These are phyloP conservation scores for Thalassiosira exigua DNA, from an alignment of 352 stramenopile genomes.

Conservation along the genomic window DNA sequence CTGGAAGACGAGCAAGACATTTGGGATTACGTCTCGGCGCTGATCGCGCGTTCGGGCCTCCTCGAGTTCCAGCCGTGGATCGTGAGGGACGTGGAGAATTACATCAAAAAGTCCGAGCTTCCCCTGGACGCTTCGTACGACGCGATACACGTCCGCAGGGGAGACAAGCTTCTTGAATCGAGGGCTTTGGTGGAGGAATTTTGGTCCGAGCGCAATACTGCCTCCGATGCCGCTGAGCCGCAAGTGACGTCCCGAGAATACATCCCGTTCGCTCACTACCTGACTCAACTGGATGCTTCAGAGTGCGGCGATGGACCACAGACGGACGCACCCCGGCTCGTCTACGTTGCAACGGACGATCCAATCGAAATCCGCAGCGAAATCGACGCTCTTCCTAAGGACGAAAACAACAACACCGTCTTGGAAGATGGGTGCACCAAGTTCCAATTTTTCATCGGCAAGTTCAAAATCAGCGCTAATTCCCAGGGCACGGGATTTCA, in stretches of 20 bases:
- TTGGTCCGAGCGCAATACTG: conserved; percentile 8
- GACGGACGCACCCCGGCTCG: conserved; percentile 3
- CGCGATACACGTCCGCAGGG: conserved; percentile 53
- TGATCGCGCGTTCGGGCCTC: conserved; percentile 40
- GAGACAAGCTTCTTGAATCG: conserved; percentile 32
- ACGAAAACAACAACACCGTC: conserved; percentile 15
- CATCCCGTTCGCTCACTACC: conserved; percentile 53
- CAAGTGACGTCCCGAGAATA: conserved; percentile 20
- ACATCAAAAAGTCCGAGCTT: conserved; percentile 27
- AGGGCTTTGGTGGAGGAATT: conserved; percentile 23
- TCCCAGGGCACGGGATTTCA: not conserved
- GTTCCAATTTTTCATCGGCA: conserved; percentile 29
- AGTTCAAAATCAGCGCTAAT: not conserved
- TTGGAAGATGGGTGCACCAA: conserved; percentile 20
- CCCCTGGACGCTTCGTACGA: conserved; percentile 33
- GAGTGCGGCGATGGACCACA: not conserved
- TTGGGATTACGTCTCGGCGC: conserved; percentile 47
- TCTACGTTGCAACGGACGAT: conserved; percentile 47
- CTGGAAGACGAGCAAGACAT: conserved; percentile 29
- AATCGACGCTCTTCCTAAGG: conserved; percentile 20
- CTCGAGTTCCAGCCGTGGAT: conserved; percentile 57
- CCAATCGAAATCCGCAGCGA: conserved; percentile 13
- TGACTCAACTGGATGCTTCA: conserved; percentile 15
- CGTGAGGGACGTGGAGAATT: conserved; percentile 30
- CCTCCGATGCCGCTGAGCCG: conserved; percentile 1